Base-by-base conservation (phyloP, 2,329 filamentous ascomycete species). In the Penicillium expansum region DNA sequence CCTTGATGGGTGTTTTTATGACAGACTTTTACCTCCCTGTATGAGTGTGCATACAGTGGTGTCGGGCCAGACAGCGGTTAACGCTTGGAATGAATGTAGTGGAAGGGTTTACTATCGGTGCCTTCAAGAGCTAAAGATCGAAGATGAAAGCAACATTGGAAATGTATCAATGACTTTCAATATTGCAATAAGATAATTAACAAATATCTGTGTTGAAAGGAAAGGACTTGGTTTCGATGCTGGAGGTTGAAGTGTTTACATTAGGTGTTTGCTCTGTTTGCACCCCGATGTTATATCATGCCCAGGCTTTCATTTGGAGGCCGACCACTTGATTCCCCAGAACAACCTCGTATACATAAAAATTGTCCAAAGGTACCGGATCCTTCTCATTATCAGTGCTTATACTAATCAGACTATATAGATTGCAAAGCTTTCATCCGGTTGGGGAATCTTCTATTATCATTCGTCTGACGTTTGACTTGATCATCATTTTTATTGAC, bases 301-400 rank as follows among this genome's bases (percentile, higher is more conserved):
- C 33, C 16, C 8, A 24, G 45, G 48, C 48, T 44, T 51, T 43
- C 27, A 30, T 42, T 10, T 52, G 30, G 8, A 33, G 30, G 4
- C 16, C 9, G 16, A 39, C 48, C 10, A 27, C 22, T 35, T 22
- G 14, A 30, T 32, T 43, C 29, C n/a, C 11, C 22, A 52, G 38
- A 44, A 45, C 39, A 27, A 45, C 27, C 30, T 33, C 49, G 20
- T 52, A 52, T 47, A 52, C 22, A 52, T 47, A 35, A 9, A 43
- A 43, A 35, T 35, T 44, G 11, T 35, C 20, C 11, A 33, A 37
- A 38, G 50, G 41, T 47, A 38, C 10, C 14, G 5, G 5, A 29
- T 30, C 10, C 1, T 30, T 30, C 14, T 13, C 18, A 30, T 22
- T 10, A 9, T 13, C 7, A 20, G 14, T 30, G 8, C n/a, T 38